Evolutionary conservation across 306 rosid genomes (phyloP), one percentile per base, ranked within the genome.

Genomic region (Potentilla sterilis): DNA sequence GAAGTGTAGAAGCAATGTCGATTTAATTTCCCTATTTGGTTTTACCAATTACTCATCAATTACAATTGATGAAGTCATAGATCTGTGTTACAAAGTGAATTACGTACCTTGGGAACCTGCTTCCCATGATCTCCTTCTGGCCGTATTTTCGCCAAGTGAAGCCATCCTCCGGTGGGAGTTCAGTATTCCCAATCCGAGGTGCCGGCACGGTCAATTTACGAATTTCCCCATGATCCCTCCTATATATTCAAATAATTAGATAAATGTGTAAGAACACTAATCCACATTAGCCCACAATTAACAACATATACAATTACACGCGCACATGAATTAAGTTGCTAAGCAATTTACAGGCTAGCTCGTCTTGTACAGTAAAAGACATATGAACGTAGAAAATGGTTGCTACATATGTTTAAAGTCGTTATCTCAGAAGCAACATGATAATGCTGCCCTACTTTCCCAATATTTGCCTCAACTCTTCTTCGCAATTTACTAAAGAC

Each of bases 141-240:
- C 98, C 98, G 65, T 92, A 92, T 76, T 92, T 92, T 40, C 96
- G 80, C 96, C 96, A 92, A 1, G 91, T 87, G 81, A 10, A 88
- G 52, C 89, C 91, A 57, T 90, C 97, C 1, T 92, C 96, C 1
- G 91, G 94, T 21, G 98, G 94, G 62, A 87, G 63, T 43, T 90
- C 91, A 47, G 91, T 82, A 72, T 88, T 90, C 66, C 96, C 97
- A 6, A 83, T 83, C 77, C 69, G 79, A 32, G 89, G 88, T 15
- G 92, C 97, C 5, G 86, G 81, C 82, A 88, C 87, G 47, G 22
- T 69, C 19, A 47, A 4, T 42, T 78, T 87, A 9, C 59, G 61
- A 72, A 77, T 80, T 77, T 84, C 86, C 42, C 13, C 54, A 21
- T 66, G 81, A 78, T 87, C 83, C 70, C 79, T 88, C 83, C 92